Conservation (phyloP, 78 protist species). For the Dictyostelium intermedium region DNA sequence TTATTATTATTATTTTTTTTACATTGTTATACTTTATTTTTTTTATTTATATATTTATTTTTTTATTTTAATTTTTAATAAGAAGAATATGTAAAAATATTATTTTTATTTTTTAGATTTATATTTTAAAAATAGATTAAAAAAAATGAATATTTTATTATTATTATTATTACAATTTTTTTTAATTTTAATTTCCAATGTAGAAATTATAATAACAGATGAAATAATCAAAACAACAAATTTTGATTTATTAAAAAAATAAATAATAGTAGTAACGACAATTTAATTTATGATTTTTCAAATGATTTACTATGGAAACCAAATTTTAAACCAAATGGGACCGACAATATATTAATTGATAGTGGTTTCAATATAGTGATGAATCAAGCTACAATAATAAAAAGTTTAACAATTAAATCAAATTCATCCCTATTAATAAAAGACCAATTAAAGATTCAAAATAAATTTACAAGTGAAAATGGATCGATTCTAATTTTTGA, state of each 20-base stretch:
- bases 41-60: neutral
- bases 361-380: neutral
- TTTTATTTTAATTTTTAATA: neutral
- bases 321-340: neutral
- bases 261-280: neutral
- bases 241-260: neutral
- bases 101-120: neutral
- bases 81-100: neutral
- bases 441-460: neutral
- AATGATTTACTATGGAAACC: neutral
- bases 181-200: no score
- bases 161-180: neutral
- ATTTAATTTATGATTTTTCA: neutral
- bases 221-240: neutral
- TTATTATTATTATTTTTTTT: neutral
- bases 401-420: neutral
- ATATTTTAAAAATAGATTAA: neutral
- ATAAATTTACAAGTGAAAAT: neutral
- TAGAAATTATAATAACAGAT: neutral
- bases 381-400: neutral
- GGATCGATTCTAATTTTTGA: neutral
- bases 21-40: neutral
- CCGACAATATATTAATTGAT: neutral
- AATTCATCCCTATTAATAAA: neutral
- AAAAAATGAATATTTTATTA: neutral